Conservation (phyloP, 345 rosid genomes). For the Populus deltoides region DNA sequence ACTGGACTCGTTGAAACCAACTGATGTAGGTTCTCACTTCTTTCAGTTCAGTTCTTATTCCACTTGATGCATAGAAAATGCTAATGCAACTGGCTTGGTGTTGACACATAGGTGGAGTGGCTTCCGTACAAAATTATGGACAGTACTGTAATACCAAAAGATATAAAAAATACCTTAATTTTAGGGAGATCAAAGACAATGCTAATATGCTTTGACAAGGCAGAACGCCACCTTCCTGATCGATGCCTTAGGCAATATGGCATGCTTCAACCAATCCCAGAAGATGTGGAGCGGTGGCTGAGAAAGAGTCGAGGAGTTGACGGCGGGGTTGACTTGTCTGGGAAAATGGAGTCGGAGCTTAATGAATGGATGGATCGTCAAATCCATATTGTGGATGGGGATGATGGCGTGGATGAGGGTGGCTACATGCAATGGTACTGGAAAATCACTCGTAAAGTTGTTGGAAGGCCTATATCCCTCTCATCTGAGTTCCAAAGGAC, state of each 20-base stretch:
- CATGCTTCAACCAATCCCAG: slow-evolving; percentile 73
- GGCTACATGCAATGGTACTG: slow-evolving; percentile 82
- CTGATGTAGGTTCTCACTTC: slow-evolving; percentile 48
- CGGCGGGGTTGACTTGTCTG: slow-evolving; percentile 91
- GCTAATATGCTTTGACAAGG: slow-evolving; percentile 96
- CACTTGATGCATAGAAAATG: background rate
- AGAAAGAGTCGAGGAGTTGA: slow-evolving; percentile 96
- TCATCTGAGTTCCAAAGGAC: slow-evolving; percentile 38
- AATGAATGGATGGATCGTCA: slow-evolving; percentile 79
- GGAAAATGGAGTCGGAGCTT: slow-evolving; percentile 86
- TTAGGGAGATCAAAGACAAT: slow-evolving; percentile 90
- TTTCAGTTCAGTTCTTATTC: background rate
- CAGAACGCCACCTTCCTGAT: slow-evolving; percentile 97
- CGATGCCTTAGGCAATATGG: slow-evolving; percentile 90
- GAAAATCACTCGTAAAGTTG: slow-evolving; percentile 65
- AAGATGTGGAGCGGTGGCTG: slow-evolving; percentile 81
- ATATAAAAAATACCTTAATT: slow-evolving; percentile 51
- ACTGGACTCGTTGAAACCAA: slow-evolving; percentile 69
- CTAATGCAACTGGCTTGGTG: slow-evolving; percentile 5
- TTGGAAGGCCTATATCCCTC: slow-evolving; percentile 32
- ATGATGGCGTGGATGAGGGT: slow-evolving; percentile 57
- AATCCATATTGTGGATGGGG: slow-evolving; percentile 59
- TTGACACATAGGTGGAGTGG: slow-evolving; percentile 70
- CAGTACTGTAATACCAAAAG: slow-evolving; percentile 61
- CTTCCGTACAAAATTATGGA: slow-evolving; percentile 75